Evolutionary conservation across 2,329 filamentous ascomycete species (phyloP).

Genomic region (Neoascochyta sp.): DNA sequence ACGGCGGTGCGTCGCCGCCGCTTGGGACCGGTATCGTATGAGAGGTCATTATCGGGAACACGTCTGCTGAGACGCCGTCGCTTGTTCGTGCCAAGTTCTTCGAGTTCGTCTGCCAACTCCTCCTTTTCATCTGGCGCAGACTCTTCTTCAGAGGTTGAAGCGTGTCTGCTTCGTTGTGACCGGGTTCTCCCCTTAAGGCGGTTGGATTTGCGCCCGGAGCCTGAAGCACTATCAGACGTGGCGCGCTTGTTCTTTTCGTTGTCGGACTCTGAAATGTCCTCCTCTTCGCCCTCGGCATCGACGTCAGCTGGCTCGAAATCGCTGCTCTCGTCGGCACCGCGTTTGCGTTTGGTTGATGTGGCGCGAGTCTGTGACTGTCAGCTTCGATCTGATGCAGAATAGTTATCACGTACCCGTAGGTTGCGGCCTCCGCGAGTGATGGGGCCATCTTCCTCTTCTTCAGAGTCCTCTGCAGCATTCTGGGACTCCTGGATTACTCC

Average conservation of each 20-base stretch:
- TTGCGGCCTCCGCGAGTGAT: conserved; percentile 47
- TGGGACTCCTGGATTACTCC: conserved; percentile 44
- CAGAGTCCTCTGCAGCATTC: conserved; percentile 41
- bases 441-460: conserved; percentile 58
- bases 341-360: conserved; percentile 32
- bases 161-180: conserved; percentile 47
- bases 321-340: conserved; percentile 54
- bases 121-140: conserved; percentile 44
- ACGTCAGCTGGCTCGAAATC: conserved; percentile 61
- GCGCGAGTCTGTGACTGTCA: conserved; percentile 27
- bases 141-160: conserved; percentile 47
- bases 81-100: conserved; percentile 55
- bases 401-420: conserved; percentile 20
- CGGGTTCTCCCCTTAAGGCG: conserved; percentile 48
- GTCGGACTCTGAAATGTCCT: conserved; percentile 54
- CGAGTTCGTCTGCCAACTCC: conserved; percentile 54
- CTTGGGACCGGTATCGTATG: conserved; percentile 54
- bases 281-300: conserved; percentile 52
- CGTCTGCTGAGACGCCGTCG: conserved; percentile 32
- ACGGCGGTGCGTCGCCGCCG: conserved; percentile 64
- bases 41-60: conserved; percentile 43
- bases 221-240: conserved; percentile 39
- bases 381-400: conserved; percentile 7
- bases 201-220: conserved; percentile 49
- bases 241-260: conserved; percentile 41